Base-by-base conservation (phyloP, 805 yeast species). In the Nakazawaea wyomingensis region DNA sequence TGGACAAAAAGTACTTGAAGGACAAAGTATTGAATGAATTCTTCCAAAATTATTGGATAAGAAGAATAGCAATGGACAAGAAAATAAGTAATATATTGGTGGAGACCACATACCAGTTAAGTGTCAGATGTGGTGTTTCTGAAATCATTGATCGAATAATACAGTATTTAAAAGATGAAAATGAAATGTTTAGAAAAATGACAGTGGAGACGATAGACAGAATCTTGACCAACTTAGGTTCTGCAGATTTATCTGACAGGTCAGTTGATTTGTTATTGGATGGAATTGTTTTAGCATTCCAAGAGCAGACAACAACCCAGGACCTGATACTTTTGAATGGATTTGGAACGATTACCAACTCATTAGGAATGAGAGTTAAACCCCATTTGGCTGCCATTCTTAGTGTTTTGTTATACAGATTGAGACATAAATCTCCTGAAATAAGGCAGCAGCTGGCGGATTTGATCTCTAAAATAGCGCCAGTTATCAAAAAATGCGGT, bases 401-500 rank as follows among this genome's bases (percentile, higher is more conserved):
- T 1, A 77, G 88, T 48, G 78, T 87, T 0, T 66, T 87, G 10
- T 66, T 91, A 28, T 85, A 81, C 56, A 72, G 93, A 41, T 61
- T 89, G 51, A 82, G 82, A 50, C 83, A 85, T 53, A 82, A 85
- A 50, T 64, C 74, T 0, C 78, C 90, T 0, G 80, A 78, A 36
- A 77, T 83, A 1, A 75, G 99, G 45, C 85, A 85, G 54, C 93
- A 86, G 59, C 80, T 97, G 1, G 87, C 96, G 0, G 93, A 85
- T 51, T 61, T 91, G 41, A 74, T 90, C 19, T 65, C 80, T 1
- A 68, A 74, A 18, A 64, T 88, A 18, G 82, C 90, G 0, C 80
- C 84, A 0, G 82, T 78, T 2, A 68, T 91, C 37, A 75, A 76
- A 50, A 56, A 66, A 10, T 85, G 96, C 57, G 75, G 71, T 7